Evolutionary conservation across 2,329 filamentous ascomycete genomes (phyloP).

Genomic region (Proliferodiscus dingleyae): DNA sequence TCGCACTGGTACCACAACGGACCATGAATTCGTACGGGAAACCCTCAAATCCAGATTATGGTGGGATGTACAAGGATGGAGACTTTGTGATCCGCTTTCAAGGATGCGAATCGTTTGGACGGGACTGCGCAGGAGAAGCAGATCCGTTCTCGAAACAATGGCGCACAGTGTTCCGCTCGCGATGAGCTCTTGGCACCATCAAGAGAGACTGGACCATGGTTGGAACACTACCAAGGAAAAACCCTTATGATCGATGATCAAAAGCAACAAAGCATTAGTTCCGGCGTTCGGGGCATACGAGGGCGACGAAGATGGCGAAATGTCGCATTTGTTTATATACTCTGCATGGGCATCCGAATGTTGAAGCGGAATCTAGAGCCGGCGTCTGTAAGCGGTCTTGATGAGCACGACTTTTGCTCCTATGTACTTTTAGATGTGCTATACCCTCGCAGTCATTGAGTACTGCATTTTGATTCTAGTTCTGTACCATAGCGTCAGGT

Average conservation of each 20-base stretch:
- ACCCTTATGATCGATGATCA: conserved; percentile 25
- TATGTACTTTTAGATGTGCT: conserved; percentile 25
- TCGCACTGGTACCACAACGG: conserved; percentile 85
- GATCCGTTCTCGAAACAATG: conserved; percentile 32
- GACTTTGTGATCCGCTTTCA: conserved; percentile 79
- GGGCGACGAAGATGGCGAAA: conserved; percentile 8
- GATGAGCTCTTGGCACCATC: conserved; percentile 14
- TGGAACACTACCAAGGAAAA: conserved; percentile 2
- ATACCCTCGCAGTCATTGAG: conserved; percentile 24
- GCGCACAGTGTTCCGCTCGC: conserved; percentile 28
- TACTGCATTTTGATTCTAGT: conserved; percentile 15
- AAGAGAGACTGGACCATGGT: no score
- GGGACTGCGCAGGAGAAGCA: conserved; percentile 70
- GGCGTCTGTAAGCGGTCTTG: conserved; percentile 25
- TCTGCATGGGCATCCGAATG: conserved; percentile 20
- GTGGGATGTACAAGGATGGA: conserved; percentile 71
- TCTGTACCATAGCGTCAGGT: not conserved
- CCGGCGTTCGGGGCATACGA: conserved; percentile 26
- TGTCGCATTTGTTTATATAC: conserved; percentile 25
- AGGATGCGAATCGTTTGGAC: conserved; percentile 57
- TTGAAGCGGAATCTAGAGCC: conserved; percentile 17
- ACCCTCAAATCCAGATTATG: conserved; percentile 33
- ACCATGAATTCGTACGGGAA: conserved; percentile 72
- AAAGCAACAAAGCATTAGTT: conserved; percentile 18
- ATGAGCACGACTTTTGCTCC: conserved; percentile 15